Evolutionary conservation across 306 rosid genomes (phyloP), one percentile per base, ranked within the genome.

Genomic region (Vachellia pachyceras): DNA sequence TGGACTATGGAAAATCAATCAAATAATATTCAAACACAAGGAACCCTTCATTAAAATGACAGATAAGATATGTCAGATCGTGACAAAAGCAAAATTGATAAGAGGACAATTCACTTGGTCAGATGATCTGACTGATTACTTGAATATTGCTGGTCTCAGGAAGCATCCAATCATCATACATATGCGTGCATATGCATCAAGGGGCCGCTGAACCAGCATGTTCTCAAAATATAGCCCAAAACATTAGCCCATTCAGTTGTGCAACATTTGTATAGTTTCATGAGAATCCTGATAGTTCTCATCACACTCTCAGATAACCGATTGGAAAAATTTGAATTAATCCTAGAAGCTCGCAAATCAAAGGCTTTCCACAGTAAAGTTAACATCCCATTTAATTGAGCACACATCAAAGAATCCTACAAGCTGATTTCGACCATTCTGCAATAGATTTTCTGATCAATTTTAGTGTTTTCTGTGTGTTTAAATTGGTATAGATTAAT

Each of bases 91-190:
- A 36, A 72, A 63, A 18, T 17, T 50, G 36, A 10, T 63, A 60
- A 7, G 44, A 35, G 52, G 22, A 68, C 41, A 75, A 54, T 36
- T 77, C 14, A 44, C 77, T 66, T 2, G 25, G 68, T 84, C 78
- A 54, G 2, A 68, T 64, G 46, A 78, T 44, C 3, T 55, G 11
- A 85, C 41, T 36, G 40, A 3, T 54, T 9, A 14, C 33, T 82
- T 80, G 37, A 76, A 8, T 33, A 35, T 76, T 49, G 78, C 80
- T 63, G 72, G 74, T 46, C 80, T 47, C 41, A 55, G 13, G 33
- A 80, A 78, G 83, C 70, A 78, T 64, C 83, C 69, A 44, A 64
- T 83, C 80, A 86, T 60, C 64, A 22, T 37, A 68, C 73, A n/a
- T 46, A 68, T 25, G 49, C 84, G 49, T 44, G 82, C 77, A 76